Conservation (phyloP, 108 stramenopile genomes). For the Skeletonema menzelii region DNA sequence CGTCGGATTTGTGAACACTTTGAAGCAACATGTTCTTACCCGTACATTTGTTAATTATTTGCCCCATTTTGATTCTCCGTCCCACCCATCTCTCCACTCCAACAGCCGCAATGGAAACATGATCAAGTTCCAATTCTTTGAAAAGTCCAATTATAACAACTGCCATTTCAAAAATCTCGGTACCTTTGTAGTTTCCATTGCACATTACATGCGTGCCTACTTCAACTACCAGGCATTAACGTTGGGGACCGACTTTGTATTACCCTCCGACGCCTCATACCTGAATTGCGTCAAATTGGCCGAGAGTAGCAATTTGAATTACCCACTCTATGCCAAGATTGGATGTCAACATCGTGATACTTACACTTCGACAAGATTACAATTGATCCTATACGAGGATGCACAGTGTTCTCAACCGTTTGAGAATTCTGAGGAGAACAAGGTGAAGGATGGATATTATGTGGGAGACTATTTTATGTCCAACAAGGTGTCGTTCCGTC, state of each 20-base stretch:
- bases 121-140: conserved; percentile 86
- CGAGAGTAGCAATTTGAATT: conserved; percentile 48
- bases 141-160: conserved; percentile 64
- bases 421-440: conserved; percentile 55
- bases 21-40: not conserved
- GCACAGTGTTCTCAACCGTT: conserved; percentile 61
- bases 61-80: not conserved
- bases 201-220: conserved; percentile 89
- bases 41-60: not conserved
- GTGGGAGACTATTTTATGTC: conserved; percentile 65
- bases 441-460: conserved; percentile 62
- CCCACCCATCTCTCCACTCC: conserved; percentile 1
- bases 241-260: conserved; percentile 66
- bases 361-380: conserved; percentile 78
- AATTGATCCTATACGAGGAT: conserved; percentile 82
- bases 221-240: conserved; percentile 84
- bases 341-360: conserved; percentile 85
- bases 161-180: conserved; percentile 81
- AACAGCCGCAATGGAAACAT: conserved; percentile 86
- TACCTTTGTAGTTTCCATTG: conserved; percentile 87
- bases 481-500: conserved; percentile 68
- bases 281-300: conserved; percentile 69
- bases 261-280: conserved; percentile 62
- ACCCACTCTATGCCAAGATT: conserved; percentile 81
- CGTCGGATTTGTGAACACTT: not conserved